These are phyloP conservation scores for Diaporthe citrichinensis DNA, from an alignment of 2,329 filamentous ascomycete species.

Conservation along the genomic window DNA sequence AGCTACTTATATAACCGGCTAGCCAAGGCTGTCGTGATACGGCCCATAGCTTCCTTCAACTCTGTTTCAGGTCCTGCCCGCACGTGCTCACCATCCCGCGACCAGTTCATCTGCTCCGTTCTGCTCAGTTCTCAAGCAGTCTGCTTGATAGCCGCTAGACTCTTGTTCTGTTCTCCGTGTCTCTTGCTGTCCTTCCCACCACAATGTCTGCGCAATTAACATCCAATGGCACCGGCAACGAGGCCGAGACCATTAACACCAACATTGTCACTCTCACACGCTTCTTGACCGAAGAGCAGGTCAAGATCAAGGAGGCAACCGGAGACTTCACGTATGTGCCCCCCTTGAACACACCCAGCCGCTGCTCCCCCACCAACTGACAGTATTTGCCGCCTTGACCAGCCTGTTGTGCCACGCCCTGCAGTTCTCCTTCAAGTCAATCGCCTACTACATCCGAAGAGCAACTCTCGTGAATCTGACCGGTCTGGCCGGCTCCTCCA, in stretches of 20 bases:
- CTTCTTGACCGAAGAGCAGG: constrained; percentile 96
- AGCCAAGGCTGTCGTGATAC: constrained; percentile 3
- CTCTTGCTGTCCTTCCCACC: background rate
- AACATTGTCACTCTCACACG: constrained; percentile 96
- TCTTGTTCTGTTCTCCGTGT: background rate
- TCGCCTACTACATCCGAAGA: constrained; percentile 98
- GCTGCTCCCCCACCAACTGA: constrained; percentile 38
- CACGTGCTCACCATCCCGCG: background rate
- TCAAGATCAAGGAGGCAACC: constrained; percentile 92
- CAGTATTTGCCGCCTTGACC: constrained; percentile 10
- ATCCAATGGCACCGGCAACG: constrained; percentile 57
- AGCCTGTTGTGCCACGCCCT: constrained; percentile 97
- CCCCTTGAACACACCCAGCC: constrained; percentile 35
- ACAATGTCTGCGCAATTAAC: constrained; percentile 39
- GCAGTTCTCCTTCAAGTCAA: constrained; percentile 99
- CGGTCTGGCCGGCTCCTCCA: constrained; percentile 93
- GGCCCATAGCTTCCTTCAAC: constrained; percentile 11
- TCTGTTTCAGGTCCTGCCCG: background rate
- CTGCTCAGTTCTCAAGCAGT: constrained; percentile 12
- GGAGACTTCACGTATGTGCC: constrained; percentile 94
- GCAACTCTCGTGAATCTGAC: constrained; percentile 96
- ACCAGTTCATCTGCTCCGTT: background rate
- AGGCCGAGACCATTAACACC: constrained; percentile 89
- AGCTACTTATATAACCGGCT: background rate
- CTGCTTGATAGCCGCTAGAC: constrained; percentile 11